Evolutionary conservation across 192 early-diverging fungal genomes (phyloP), one percentile per base, ranked within the genome.

Genomic region (Coemansia sp.): DNA sequence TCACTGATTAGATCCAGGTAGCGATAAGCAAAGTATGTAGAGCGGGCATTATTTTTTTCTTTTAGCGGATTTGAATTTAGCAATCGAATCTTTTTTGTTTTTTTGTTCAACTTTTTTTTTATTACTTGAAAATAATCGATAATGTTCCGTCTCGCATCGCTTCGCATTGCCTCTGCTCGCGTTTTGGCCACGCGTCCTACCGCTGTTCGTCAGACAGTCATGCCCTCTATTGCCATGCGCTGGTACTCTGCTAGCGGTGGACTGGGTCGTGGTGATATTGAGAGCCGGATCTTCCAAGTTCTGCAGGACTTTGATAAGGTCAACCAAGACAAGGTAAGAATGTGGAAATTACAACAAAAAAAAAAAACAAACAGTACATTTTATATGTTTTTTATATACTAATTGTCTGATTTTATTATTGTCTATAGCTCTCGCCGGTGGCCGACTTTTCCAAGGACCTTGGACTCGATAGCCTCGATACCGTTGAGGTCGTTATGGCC

Each of bases 401-500:
- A 35, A 58, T 58, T 58, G 32, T 4, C 55, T 30, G 32, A 33
- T 58, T 58, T 32, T 1, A 58, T 4, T 14, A 13, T 17, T 10
- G 50, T 11, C 37, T 17, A 43, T 86, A 98, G 97, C 78, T 99
- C 44, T 77, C 92, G 38, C 84, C 92, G 67, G 78, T 89, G 60
- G 88, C 98, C 16, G 89, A 92, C 76, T 99, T 99, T 80, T 85
- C 89, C 80, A 91, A 91, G 69, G 98, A 98, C 78, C 91, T 99
- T 68, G 94, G 94, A 16, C 84, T 99, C 59, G 98, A 99, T 84
- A 93, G 91, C 76, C 88, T 99, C 65, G 98, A 98, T 84, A 92
- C 95, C 58, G 95, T 99, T 28, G 98, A 99, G 85, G 94, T 99
- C 61, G 96, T 96, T 62, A 98, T 99, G 96, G 96, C 96, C 64